A percentile compares a stretch with the other conserved stretches of the same genome.
These are phyloP conservation scores for Hydrangea macrophylla DNA, from an alignment of 148 eudicot species.

Conservation along the genomic window DNA sequence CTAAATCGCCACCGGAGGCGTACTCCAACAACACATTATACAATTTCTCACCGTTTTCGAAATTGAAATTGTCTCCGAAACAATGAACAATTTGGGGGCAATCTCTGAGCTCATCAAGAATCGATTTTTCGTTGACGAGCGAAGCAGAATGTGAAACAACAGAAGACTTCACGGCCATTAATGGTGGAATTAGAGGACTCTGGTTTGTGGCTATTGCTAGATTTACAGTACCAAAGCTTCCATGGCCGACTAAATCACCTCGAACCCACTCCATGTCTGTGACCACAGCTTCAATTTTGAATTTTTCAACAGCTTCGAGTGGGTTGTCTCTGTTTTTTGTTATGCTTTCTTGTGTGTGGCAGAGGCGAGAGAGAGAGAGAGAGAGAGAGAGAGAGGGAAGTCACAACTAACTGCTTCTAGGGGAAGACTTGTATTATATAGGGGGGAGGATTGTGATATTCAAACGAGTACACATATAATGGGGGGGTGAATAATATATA, in stretches of 20 bases:
- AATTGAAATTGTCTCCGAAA: slow-evolving; percentile 45
- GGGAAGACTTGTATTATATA: background rate
- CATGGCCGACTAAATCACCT: slow-evolving; percentile 53
- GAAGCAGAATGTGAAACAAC: slow-evolving; percentile 29
- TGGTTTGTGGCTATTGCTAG: slow-evolving; percentile 39
- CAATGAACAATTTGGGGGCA: slow-evolving; percentile 45
- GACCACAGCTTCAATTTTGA: background rate
- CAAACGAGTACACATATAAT: background rate
- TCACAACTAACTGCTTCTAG: background rate
- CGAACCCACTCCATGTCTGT: slow-evolving; percentile 65
- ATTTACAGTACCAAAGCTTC: slow-evolving; percentile 66
- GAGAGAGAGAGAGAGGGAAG: background rate
- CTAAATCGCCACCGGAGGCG: slow-evolving; percentile 46
- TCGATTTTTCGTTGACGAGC: slow-evolving; percentile 41
- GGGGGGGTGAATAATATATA: background rate
- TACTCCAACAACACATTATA: slow-evolving; percentile 69
- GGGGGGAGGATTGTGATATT: background rate
- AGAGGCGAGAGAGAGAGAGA: background rate
- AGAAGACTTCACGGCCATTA: slow-evolving; percentile 60
- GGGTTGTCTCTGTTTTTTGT: background rate
- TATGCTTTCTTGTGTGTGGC: background rate
- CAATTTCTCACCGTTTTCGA: slow-evolving; percentile 38
- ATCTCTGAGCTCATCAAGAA: slow-evolving; percentile 36
- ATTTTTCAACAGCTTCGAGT: background rate
- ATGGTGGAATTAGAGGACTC: slow-evolving; percentile 7